A percentile compares a stretch with the other conserved stretches of the same genome.
Evolutionary conservation across 257 asterid species (phyloP).

Genomic region (Solanum medicagineum): DNA sequence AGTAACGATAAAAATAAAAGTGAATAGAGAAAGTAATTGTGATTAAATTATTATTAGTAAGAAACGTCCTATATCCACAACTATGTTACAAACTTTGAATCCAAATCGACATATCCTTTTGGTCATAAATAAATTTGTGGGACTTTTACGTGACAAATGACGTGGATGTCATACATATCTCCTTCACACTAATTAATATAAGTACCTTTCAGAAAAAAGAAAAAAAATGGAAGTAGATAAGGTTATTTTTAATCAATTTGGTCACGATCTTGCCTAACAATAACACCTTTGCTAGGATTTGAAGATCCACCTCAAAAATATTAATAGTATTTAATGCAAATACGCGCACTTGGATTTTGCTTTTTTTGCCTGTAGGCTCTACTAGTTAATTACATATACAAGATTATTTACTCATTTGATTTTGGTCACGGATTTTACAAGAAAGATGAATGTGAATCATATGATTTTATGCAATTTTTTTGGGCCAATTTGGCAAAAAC

Average conservation of each 20-base stretch:
- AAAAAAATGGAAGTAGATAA: not conserved
- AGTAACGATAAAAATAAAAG: too few species aligned
- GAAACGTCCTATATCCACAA: slow-evolving; percentile 6
- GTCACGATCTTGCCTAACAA: slow-evolving; percentile 16
- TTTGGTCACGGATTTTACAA: slow-evolving; percentile 37
- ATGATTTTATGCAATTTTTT: slow-evolving; percentile 11
- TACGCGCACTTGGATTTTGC: slow-evolving; percentile 7
- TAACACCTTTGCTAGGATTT: not conserved
- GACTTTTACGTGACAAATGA: slow-evolving; percentile 7
- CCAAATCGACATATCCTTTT: slow-evolving; percentile 16
- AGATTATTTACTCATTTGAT: slow-evolving; percentile 1
- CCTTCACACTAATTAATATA: not conserved
- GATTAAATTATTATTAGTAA: not conserved
- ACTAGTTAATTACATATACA: not conserved
- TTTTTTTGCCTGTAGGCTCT: not conserved
- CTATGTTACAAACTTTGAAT: slow-evolving; percentile 16
- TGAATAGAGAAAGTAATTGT: not conserved
- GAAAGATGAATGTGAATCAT: slow-evolving; percentile 15
- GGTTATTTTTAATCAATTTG: not conserved
- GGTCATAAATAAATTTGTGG: slow-evolving; percentile 1
- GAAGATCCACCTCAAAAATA: not conserved
- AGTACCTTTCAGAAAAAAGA: not conserved
- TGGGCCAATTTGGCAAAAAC: not conserved
- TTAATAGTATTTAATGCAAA: not conserved
- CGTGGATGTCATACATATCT: not conserved